phyloP scores from a whole-genome alignment of 1,284 basidiomycete genomes.

The Puccinia coronata region DNA sequence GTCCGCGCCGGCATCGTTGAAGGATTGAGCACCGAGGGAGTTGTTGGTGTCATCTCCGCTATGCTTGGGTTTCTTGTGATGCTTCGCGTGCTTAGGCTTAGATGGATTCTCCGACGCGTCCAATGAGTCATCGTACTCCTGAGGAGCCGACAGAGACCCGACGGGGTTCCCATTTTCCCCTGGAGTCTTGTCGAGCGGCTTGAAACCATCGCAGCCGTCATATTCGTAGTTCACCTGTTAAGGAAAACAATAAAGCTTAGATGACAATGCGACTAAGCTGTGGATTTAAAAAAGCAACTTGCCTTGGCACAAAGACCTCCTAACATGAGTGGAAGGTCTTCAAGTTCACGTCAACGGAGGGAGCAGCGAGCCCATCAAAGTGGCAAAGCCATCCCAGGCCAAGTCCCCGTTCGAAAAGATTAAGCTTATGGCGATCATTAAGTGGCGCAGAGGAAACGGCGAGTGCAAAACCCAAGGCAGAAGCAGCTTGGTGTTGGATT shows the following conservation, averaged over 20 bases:
- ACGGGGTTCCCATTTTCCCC: neutral
- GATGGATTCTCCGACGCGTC: neutral
- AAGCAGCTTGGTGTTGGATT: neutral
- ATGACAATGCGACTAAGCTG: too few species aligned
- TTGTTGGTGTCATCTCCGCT: neutral
- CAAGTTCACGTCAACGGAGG: constrained; percentile 14
- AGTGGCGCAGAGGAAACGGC: constrained; percentile 30
- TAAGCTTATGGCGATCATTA: neutral
- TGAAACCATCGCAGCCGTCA: constrained; percentile 34
- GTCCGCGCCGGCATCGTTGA: neutral
- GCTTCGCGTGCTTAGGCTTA: neutral
- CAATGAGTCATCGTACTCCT: neutral
- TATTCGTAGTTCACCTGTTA: constrained; percentile 47
- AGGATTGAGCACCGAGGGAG: constrained; percentile 18
- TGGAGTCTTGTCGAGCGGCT: neutral
- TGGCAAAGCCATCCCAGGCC: constrained; percentile 37
- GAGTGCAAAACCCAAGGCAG: neutral
- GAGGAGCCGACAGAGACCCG: neutral
- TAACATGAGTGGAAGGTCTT: constrained; percentile 36
- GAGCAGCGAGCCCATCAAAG: constrained; percentile 17
- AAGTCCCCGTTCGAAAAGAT: neutral
- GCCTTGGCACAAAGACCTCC: constrained; percentile 36
- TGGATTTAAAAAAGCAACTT: constrained; percentile 2
- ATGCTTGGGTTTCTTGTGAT: neutral
- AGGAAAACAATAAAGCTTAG: neutral